Conservation (phyloP, 2,329 filamentous ascomycete species). For the Whalleya microplaca region DNA sequence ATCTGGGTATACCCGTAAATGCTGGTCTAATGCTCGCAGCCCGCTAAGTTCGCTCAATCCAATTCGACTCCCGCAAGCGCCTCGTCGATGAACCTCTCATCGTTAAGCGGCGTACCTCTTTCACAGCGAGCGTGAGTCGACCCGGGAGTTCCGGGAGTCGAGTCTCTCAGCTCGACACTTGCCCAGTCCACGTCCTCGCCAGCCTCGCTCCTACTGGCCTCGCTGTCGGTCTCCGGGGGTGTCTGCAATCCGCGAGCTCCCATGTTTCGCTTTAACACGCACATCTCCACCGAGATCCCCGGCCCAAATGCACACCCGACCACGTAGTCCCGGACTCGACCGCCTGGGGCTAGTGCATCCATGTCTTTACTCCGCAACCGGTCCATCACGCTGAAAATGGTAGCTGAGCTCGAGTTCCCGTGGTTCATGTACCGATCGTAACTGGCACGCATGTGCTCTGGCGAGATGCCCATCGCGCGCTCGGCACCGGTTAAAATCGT, state of each 20-base stretch:
- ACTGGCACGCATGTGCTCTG: constrained; percentile 70
- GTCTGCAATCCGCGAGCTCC: constrained; percentile 45
- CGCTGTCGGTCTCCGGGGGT: constrained; percentile 59
- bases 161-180: constrained; percentile 28
- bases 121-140: constrained; percentile 6
- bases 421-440: constrained; percentile 70
- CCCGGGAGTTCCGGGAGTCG: constrained; percentile 23
- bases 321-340: constrained; percentile 58
- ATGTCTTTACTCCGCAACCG: constrained; percentile 62
- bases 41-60: constrained; percentile 19
- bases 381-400: constrained; percentile 70
- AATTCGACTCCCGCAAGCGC: constrained; percentile 30
- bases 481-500: constrained; percentile 69
- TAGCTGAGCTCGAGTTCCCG: constrained; percentile 72
- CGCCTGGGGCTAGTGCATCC: constrained; percentile 57
- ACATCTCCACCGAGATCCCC: constrained; percentile 70
- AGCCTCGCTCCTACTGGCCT: constrained; percentile 47
- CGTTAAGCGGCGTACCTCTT: background rate
- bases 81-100: constrained; percentile 29
- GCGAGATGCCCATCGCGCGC: constrained; percentile 56
- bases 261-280: constrained; percentile 60
- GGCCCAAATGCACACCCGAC: constrained; percentile 73
- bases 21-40: background rate
- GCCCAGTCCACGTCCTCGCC: constrained; percentile 43
- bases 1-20: constrained; percentile 17